Conservation (phyloP, 768 basidiomycete species). For the Boletus vinaceobasis region DNA sequence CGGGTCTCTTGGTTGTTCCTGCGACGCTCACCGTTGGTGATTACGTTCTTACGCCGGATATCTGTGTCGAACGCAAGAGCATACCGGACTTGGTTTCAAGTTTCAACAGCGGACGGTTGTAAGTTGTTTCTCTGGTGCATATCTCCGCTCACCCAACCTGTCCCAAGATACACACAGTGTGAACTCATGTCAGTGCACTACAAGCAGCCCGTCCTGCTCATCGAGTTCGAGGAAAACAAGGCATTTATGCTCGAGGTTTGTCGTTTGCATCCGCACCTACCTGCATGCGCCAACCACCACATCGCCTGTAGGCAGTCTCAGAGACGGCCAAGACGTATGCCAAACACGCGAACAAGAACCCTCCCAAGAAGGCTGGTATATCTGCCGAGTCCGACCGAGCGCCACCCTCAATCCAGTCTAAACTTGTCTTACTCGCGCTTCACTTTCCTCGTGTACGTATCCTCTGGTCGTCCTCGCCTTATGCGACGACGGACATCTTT, state of each 20-base stretch:
- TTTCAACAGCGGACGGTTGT: conserved; percentile 94
- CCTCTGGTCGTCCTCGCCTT: conserved; percentile 97
- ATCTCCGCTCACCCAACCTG: not conserved
- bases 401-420: conserved; percentile 74
- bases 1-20: conserved; percentile 77
- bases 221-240: conserved; percentile 98
- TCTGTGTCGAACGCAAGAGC: conserved; percentile 95
- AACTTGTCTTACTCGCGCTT: conserved; percentile 84
- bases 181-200: conserved; percentile 97
- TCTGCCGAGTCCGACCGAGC: conserved; percentile 31
- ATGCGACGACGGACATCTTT: conserved; percentile 89
- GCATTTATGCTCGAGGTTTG: conserved; percentile 85
- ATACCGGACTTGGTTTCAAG: conserved; percentile 88
- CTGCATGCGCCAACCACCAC: not conserved
- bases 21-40: conserved; percentile 93
- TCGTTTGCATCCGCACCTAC: not conserved
- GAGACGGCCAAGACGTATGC: conserved; percentile 62
- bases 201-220: conserved; percentile 87
- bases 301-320: conserved; percentile 47
- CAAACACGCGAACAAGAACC: conserved; percentile 55
- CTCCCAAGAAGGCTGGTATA: conserved; percentile 43
- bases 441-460: conserved; percentile 90
- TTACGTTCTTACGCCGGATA: conserved; percentile 92
- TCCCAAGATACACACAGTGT: conserved; percentile 86
- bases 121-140: conserved; percentile 34